phyloP scores from a whole-genome alignment of 2,329 filamentous ascomycete genomes.

The Pestalotiopsis sp. region DNA sequence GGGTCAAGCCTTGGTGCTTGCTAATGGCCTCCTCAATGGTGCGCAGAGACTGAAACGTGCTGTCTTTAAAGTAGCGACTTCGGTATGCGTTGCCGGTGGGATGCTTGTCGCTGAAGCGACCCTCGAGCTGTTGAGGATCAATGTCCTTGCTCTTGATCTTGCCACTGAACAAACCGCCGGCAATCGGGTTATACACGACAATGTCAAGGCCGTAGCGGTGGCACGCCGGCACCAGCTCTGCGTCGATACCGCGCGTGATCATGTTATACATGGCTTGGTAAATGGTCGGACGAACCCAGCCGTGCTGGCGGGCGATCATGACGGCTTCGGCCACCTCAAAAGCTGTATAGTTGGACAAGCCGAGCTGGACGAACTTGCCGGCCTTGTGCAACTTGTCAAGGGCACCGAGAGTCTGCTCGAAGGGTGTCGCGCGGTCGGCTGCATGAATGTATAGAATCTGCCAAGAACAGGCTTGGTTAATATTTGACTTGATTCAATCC shows the following conservation, averaged over 20 bases:
- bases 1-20: slow-evolving; percentile 64
- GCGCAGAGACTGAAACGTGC: slow-evolving; percentile 63
- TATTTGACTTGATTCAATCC: not conserved
- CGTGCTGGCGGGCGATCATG: slow-evolving; percentile 75
- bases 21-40: slow-evolving; percentile 68
- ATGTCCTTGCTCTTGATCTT: slow-evolving; percentile 72
- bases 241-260: slow-evolving; percentile 75
- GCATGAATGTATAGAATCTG: slow-evolving; percentile 76
- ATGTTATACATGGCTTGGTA: slow-evolving; percentile 90
- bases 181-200: slow-evolving; percentile 81
- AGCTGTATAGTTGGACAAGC: slow-evolving; percentile 82
- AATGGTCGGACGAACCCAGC: slow-evolving; percentile 81
- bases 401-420: slow-evolving; percentile 77
- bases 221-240: slow-evolving; percentile 74
- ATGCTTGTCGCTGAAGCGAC: slow-evolving; percentile 67
- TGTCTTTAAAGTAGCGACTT: slow-evolving; percentile 72
- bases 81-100: slow-evolving; percentile 60
- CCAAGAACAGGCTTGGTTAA: not conserved
- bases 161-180: slow-evolving; percentile 78
- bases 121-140: slow-evolving; percentile 55
- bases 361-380: slow-evolving; percentile 81
- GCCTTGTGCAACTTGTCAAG: slow-evolving; percentile 82
- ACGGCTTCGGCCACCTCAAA: slow-evolving; percentile 88
- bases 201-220: slow-evolving; percentile 77
- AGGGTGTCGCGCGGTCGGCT: slow-evolving; percentile 69